Evolutionary conservation across 768 basidiomycete genomes (phyloP).

Genomic region (Lactarius hengduanensis): DNA sequence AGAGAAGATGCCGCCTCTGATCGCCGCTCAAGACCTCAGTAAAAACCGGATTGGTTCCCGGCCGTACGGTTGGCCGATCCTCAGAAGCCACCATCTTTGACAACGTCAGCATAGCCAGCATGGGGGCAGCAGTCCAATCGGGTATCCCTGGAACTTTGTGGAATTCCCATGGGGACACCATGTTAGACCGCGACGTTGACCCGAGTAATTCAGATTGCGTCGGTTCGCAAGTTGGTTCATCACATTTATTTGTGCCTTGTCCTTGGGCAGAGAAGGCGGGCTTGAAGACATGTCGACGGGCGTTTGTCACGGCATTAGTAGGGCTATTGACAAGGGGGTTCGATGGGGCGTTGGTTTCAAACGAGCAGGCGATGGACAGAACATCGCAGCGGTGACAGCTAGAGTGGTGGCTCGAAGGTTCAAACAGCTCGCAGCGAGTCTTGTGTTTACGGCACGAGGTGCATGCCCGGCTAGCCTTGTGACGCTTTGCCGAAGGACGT

Average conservation of each 20-base stretch:
- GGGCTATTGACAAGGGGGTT: constrained; percentile 31
- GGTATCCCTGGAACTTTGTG: constrained; percentile 39
- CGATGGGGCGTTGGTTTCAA: constrained; percentile 38
- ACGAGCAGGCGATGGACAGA: constrained; percentile 47
- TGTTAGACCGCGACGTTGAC: constrained; percentile 18
- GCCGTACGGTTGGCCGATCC: constrained; percentile 31
- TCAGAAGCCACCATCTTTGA: constrained; percentile 33
- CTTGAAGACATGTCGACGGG: constrained; percentile 1
- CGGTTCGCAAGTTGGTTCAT: constrained; percentile 26
- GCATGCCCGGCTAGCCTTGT: constrained; percentile 38
- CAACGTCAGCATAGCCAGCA: constrained; percentile 47
- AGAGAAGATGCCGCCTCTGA: constrained; percentile 21
- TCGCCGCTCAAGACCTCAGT: constrained; percentile 20
- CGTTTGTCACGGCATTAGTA: not conserved
- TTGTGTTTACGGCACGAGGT: constrained; percentile 48
- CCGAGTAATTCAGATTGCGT: constrained; percentile 12
- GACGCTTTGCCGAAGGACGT: constrained; percentile 21
- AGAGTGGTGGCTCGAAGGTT: constrained; percentile 34
- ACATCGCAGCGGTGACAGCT: constrained; percentile 53
- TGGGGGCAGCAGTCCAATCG: constrained; percentile 47
- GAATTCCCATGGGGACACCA: constrained; percentile 40
- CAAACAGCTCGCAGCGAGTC: constrained; percentile 51
- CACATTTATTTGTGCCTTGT: not conserved
- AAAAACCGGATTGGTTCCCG: constrained; percentile 28
- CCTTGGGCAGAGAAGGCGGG: constrained; percentile 2